Conservation (phyloP, 495 filamentous ascomycete species). For the Evansstolkia leycettana region DNA sequence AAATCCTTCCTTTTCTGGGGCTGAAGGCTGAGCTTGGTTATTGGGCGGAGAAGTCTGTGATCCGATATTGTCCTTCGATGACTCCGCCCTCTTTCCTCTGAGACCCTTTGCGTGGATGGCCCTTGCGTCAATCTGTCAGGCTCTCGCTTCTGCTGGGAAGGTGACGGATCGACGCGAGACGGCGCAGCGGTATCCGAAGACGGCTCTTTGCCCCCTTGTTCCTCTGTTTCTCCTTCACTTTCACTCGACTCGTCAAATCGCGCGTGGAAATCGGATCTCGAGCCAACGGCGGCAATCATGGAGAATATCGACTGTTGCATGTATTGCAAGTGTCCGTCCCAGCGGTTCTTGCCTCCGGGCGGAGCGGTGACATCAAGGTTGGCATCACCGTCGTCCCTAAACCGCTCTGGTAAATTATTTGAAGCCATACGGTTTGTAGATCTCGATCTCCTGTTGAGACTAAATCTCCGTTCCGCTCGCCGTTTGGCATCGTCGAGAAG, state of each 20-base stretch:
- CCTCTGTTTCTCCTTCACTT: conserved; percentile 50
- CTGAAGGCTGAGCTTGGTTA: conserved; percentile 40
- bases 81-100: conserved; percentile 24
- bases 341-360: conserved; percentile 18
- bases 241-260: conserved; percentile 77
- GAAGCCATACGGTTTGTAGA: conserved; percentile 39
- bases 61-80: conserved; percentile 50
- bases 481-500: conserved; percentile 20
- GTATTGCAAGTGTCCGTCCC: conserved; percentile 39
- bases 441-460: conserved; percentile 21
- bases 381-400: conserved; percentile 60
- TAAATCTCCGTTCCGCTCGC: conserved; percentile 19
- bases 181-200: background rate
- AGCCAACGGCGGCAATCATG: conserved; percentile 83
- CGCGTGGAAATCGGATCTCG: conserved; percentile 63
- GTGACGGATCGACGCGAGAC: background rate
- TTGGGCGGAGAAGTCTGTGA: conserved; percentile 44
- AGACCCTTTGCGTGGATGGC: background rate
- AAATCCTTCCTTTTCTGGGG: conserved; percentile 7
- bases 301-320: conserved; percentile 96
- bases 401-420: conserved; percentile 65
- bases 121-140: background rate
- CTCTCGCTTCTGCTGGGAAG: background rate
- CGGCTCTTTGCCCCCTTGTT: background rate
- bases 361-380: conserved; percentile 64